Base-by-base conservation (phyloP, 1,284 basidiomycete species). In the Ustilago esculenta region DNA sequence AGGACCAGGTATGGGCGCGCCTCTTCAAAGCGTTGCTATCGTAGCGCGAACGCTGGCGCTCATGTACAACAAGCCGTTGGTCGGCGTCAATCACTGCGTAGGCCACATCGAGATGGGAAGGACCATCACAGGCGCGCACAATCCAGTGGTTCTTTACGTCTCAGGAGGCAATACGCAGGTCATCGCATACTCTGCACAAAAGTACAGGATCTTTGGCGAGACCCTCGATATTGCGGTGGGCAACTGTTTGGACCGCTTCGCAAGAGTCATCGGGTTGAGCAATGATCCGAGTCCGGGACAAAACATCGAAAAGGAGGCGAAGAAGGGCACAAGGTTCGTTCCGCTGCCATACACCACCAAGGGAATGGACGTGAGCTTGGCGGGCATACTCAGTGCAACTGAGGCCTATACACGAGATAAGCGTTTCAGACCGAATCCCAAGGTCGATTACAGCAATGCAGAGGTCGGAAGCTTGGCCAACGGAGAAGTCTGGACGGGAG, bases 161-260 rank as follows among this genome's bases (percentile, higher is more conserved):
- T 98, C 94, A 0, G 96, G 96, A 14, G 96, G 96, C 10, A 99
- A 99, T 83, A 98, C 96, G 0, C 96, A 99, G 83, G 94, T 99
- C 29, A 98, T 99, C 70, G 96, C 96, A 1, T 99, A 99, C 82
- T 96, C 93, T 17, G 76, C 77, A 11, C 90, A 92, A 72, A 92
- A 98, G 70, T 99, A 99, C 82, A 88, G 96, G 40, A 99, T 99
- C 72, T 99, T 99, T 82, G 96, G 96, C 23, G 96, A 99, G 84
- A 98, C 96, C 11, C 87, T 99, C 45, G 96, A 99, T 80, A 98
- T 99, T 61, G 96, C 96, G 10, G 94, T 98, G 23, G 96, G 96
- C 27, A 99, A 99, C 83, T 98, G 95, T 81, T 86, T 99, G 23
- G 96, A 99, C 83, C 88, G 96, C 3, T 98, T 98, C 78, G 96